phyloP scores from a whole-genome alignment of 2,329 filamentous ascomycete genomes.

The Phyllosticta ampelicida region DNA sequence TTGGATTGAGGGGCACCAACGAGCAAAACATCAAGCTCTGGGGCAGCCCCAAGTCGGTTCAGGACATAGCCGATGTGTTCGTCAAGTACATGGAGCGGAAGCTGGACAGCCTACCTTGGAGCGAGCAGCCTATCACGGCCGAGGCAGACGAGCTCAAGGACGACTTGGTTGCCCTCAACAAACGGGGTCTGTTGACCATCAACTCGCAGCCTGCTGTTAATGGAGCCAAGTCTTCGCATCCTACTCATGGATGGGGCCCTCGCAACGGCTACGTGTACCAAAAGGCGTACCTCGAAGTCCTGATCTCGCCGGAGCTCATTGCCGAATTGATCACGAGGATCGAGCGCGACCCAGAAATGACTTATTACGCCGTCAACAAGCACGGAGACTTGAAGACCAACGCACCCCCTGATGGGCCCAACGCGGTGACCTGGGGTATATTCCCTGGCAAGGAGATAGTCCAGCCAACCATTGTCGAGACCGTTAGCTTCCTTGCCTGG shows the following conservation, averaged over 20 bases:
- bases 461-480: constrained; percentile 99
- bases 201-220: constrained; percentile 96
- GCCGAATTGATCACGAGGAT: constrained; percentile 68
- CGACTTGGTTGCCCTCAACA: constrained; percentile 72
- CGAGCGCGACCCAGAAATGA: constrained; percentile 67
- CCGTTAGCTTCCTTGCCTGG: constrained; percentile 94
- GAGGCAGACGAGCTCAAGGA: constrained; percentile 72
- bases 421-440: constrained; percentile 98
- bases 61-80: constrained; percentile 75
- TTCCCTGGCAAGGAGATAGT: constrained; percentile 98
- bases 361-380: constrained; percentile 89
- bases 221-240: constrained; percentile 76
- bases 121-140: constrained; percentile 71
- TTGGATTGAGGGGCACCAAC: constrained; percentile 87
- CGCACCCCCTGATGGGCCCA: constrained; percentile 73
- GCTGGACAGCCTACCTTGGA: constrained; percentile 82
- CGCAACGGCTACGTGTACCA: constrained; percentile 95
- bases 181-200: constrained; percentile 80
- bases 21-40: constrained; percentile 93
- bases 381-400: constrained; percentile 75
- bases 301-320: constrained; percentile 73
- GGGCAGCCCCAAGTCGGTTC: constrained; percentile 71
- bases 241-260: constrained; percentile 88
- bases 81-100: constrained; percentile 74
- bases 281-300: constrained; percentile 89